Evolutionary conservation across 805 yeast species (phyloP), one percentile per base, ranked within the genome.

Genomic region (Ogataea neopini): DNA sequence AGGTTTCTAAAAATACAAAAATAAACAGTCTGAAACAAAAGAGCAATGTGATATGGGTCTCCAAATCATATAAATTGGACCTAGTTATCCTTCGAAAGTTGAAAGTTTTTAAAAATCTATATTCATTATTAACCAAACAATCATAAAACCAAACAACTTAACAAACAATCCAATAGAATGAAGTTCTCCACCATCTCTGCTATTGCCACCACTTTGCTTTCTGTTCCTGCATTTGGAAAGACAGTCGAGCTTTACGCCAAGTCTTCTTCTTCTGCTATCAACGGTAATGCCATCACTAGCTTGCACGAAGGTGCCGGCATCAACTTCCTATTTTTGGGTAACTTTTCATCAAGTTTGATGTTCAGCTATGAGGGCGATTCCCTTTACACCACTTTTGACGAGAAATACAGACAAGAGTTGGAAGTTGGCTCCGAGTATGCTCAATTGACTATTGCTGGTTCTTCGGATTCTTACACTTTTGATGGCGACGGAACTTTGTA

Each of bases 251-350:
- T 70, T 38, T 52, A 20, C 18, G 57, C 57, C 39, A 52, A 58
- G 25, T 67, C 74, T 26, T 58, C 54, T 36, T 45, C 65, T 47
- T 19, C 59, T 5, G 51, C 45, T 7, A 43, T 72, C 43, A 49
- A 69, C 48, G 68, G 67, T 30, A 45, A 59, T 15, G 67, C 64
- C 37, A 48, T 71, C 33, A 49, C 58, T 40, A 49, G 64, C 26
- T 48, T 48, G 35, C 79, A 73, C 55, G 75, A 69, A 56, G 79
- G 78, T 54, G 79, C 79, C 43, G 79, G 70, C 44, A 58, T 72
- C 48, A 61, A 67, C 62, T 75, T 72, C 60, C 54, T 70, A 29
- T 66, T 69, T 61, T 50, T 69, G 37, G 63, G 63, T 25, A 32
- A 47, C 14, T 47, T 44, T 20, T 57, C 36, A 17, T 34, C 14